Evolutionary conservation across 139 green algal species (phyloP).

Genomic region (Micromonas commoda): DNA sequence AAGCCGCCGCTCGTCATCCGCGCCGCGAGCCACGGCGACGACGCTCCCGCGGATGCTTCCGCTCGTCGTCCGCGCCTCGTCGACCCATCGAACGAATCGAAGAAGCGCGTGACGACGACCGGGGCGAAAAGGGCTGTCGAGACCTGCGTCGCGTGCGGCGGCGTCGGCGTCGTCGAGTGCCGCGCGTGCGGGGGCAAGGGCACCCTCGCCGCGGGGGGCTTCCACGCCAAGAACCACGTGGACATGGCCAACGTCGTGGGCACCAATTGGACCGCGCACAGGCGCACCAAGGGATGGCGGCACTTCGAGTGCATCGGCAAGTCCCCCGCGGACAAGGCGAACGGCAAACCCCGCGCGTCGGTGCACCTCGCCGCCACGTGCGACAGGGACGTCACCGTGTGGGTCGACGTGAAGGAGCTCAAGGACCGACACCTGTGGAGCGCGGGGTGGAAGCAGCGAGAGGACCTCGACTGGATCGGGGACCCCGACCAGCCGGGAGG

Average conservation of each 20-base stretch:
- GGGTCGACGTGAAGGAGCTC: neutral
- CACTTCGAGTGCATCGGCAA: constrained; percentile 21
- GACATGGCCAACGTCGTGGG: neutral
- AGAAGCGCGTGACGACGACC: neutral
- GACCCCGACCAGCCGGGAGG: neutral
- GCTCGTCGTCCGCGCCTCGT: neutral
- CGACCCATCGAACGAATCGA: neutral
- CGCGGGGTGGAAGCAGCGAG: constrained; percentile 8
- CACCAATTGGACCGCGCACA: constrained; percentile 15
- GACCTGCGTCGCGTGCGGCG: neutral
- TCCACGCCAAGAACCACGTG: constrained; percentile 21
- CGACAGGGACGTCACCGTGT: neutral
- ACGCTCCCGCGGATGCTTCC: too few species aligned
- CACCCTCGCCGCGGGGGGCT: neutral
- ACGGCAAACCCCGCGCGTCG: neutral
- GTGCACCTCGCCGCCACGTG: neutral
- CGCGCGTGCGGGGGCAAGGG: neutral
- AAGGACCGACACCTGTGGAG: constrained; percentile 6
- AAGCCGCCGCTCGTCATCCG: neutral
- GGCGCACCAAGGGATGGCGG: constrained; percentile 6
- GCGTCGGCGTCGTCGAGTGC: neutral
- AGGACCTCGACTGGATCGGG: constrained; percentile 6
- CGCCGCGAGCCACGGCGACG: neutral
- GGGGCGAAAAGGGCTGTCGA: too few species aligned
- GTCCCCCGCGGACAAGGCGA: neutral